Evolutionary conservation across 495 filamentous ascomycete species (phyloP), one percentile per base, ranked within the genome.

Genomic region (Rusavskia elegans): DNA sequence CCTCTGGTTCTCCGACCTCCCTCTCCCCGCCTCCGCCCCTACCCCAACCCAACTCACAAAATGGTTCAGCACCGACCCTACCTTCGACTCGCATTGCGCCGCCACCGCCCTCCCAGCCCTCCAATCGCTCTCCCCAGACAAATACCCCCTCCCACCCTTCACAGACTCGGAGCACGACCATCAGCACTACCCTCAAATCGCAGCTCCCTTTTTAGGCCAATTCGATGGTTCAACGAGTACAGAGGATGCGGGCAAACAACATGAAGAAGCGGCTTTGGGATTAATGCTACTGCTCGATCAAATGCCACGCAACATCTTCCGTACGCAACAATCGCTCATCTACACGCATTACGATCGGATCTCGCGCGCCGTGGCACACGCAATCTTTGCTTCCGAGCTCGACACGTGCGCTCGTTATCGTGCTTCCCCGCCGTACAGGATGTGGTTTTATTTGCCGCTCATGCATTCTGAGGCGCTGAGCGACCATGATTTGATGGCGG

Each of bases 271-370:
- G 2, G 60, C 69, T 6, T 61, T 75, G 36, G 61, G 63, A 17
- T 49, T 76, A 11, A 17, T 72, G 9, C 17, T 76, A 25, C 64
- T 76, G 27, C 63, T 76, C 2, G 72, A 76, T 49, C 72, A 76
- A 55, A 61, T 73, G 42, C 60, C 71, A 1, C 68, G 72, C 17
- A 75, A 75, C 53, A 59, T 71, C 25, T 70, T 65, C 53, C 72
- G 72, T 8, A 61, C 59, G 0, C 49, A 62, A 10, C 58, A 62
- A 30, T 59, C 54, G 9, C 46, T 62, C 10, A 62, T 74, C 16
- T 76, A 71, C 55, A 59, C 42, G 1, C 68, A 73, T 54, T 74
- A 73, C 46, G 72, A 76, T 53, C 67, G 64, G 1, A 60, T 76
- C 21, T 61, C 72, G 0, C 51, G 54, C 39, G 55, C 66, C 10